These are phyloP conservation scores for Amauroascus verrucosus DNA, from an alignment of 2,329 filamentous ascomycete species.

Conservation along the genomic window DNA sequence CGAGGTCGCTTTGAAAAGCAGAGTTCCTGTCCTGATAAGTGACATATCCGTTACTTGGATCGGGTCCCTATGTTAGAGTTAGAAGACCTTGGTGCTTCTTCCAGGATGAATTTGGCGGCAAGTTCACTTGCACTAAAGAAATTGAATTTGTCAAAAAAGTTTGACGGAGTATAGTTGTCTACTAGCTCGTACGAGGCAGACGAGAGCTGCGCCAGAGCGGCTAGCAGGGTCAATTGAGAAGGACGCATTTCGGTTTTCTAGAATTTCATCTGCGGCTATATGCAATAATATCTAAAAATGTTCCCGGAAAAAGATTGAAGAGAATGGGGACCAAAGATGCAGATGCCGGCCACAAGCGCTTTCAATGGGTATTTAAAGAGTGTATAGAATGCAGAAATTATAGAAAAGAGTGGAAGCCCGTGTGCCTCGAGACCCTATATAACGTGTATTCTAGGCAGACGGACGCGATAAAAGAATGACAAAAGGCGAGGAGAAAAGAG, in stretches of 20 bases:
- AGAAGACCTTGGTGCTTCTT: not conserved
- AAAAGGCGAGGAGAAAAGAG: constrained; percentile 11
- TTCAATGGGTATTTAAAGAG: constrained; percentile 12
- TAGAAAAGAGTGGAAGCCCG: constrained; percentile 13
- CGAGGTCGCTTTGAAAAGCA: constrained; percentile 50
- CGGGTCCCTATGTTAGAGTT: constrained; percentile 31
- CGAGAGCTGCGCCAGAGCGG: constrained; percentile 37
- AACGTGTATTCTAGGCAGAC: constrained; percentile 2
- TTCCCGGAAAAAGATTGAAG: not conserved
- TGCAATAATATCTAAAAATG: not conserved
- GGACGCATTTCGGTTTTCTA: constrained; percentile 19
- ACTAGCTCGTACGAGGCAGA: constrained; percentile 14
- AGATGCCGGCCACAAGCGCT: not conserved
- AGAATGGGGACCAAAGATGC: not conserved
- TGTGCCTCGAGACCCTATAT: constrained; percentile 8
- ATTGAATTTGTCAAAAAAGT: constrained; percentile 44
- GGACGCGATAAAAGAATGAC: constrained; percentile 12
- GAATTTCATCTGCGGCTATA: not conserved
- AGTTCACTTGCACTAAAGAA: constrained; percentile 40
- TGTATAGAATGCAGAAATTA: constrained; percentile 8
- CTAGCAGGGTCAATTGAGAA: constrained; percentile 34
- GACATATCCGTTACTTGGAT: constrained; percentile 69
- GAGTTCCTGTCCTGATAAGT: constrained; percentile 52
- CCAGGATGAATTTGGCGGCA: not conserved
- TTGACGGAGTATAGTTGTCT: constrained; percentile 17